These are phyloP conservation scores for Chlorella sp. DNA, from an alignment of 139 green algal species.

Conservation along the genomic window DNA sequence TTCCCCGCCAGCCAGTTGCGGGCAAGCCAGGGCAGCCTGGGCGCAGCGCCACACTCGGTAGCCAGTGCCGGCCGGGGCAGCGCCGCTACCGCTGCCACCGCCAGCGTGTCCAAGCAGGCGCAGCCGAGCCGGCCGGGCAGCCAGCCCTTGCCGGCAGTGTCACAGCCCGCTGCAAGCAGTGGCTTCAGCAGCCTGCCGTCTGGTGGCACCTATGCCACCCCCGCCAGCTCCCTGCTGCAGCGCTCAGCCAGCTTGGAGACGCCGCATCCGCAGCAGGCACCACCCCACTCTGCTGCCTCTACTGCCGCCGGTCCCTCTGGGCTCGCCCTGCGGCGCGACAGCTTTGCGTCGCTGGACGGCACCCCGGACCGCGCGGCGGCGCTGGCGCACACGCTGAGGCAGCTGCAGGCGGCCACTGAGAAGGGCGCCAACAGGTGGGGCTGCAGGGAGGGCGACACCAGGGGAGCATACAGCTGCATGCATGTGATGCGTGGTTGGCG, in stretches of 20 bases:
- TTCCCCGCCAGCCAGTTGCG: neutral
- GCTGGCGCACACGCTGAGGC: neutral
- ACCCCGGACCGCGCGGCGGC: neutral
- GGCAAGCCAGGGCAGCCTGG: slow-evolving; percentile 5
- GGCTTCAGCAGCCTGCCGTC: neutral
- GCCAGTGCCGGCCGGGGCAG: neutral
- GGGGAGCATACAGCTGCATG: neutral
- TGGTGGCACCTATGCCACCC: slow-evolving; percentile 19
- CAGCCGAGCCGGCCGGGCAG: neutral
- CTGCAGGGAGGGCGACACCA: neutral
- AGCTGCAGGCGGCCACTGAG: slow-evolving; percentile 25
- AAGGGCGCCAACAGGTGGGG: slow-evolving; percentile 28
- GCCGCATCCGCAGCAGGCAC: neutral
- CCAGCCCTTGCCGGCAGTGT: neutral
- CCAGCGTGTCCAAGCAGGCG: neutral
- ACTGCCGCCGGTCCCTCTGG: neutral
- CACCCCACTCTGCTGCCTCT: neutral
- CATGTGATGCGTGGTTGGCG: neutral
- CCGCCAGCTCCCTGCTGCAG: slow-evolving; percentile 18
- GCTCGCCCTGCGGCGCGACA: neutral
- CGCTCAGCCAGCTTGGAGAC: slow-evolving; percentile 18
- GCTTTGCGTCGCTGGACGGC: slow-evolving; percentile 4
- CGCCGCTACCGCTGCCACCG: neutral
- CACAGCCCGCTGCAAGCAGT: neutral
- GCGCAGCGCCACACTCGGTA: neutral